Conservation (phyloP, 2,329 filamentous ascomycete genomes). For the Alternaria panax region DNA sequence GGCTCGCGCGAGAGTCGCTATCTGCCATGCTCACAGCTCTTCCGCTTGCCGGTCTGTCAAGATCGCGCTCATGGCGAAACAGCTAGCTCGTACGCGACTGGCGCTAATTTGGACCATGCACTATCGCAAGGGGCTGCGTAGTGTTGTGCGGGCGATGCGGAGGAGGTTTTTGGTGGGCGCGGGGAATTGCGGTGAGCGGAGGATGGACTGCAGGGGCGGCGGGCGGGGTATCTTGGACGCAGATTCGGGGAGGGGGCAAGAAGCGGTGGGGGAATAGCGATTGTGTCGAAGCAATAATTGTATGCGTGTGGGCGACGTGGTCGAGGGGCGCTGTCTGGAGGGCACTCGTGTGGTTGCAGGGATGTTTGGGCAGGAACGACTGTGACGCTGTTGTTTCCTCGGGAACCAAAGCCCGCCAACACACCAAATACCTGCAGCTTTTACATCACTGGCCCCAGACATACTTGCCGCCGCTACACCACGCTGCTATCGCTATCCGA, state of each 20-base stretch:
- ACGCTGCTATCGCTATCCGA: conserved; percentile 5
- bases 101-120: conserved; percentile 43
- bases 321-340: conserved; percentile 1
- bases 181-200: conserved; percentile 35
- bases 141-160: conserved; percentile 9
- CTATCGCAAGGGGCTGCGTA: conserved; percentile 12
- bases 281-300: conserved; percentile 6
- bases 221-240: conserved; percentile 11
- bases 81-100: conserved; percentile 29
- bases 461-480: not conserved
- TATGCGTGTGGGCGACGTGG: conserved; percentile 1
- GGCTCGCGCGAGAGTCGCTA: not conserved
- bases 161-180: conserved; percentile 25
- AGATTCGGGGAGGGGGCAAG: conserved; percentile 2
- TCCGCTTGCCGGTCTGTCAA: conserved; percentile 83
- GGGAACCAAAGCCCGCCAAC: conserved; percentile 12
- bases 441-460: conserved; percentile 8
- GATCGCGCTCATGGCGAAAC: conserved; percentile 71
- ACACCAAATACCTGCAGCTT: conserved; percentile 15
- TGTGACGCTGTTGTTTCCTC: conserved; percentile 12
- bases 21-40: conserved; percentile 73
- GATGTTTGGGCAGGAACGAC: conserved; percentile 15
- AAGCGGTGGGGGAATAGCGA: conserved; percentile 10
- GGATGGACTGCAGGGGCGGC: conserved; percentile 2
- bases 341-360: conserved; percentile 11